Evolutionary conservation across 306 rosid species (phyloP), one percentile per base, ranked within the genome.

Genomic region (Abrus precatorius): DNA sequence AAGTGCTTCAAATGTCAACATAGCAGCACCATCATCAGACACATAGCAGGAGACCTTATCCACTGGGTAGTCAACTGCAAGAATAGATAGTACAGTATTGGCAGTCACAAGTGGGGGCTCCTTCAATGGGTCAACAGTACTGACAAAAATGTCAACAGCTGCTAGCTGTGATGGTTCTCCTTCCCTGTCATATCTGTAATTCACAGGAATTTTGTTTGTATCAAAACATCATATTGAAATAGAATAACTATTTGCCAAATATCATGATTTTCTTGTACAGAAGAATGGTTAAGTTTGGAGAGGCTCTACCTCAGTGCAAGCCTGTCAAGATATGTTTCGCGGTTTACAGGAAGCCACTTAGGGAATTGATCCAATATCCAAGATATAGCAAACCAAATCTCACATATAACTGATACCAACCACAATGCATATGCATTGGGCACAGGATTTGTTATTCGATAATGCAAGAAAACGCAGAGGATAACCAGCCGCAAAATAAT

Each of bases 101-200:
- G 99, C 98, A 74, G 99, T 95, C 73, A 95, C 98, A 76, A 95
- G 94, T 20, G 99, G 99, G 20, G 99, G 99, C 86, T 95, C 99
- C 87, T 95, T 95, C 77, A 91, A 83, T 27, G 99, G 99, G 73
- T 95, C 99, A 1, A 95, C 99, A 4, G 99, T 95, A 85, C 99
- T 95, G 82, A 95, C 99, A 80, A 95, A 95, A 61, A 95, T 91
- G 81, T 95, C 99, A 40, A 95, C 97, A 29, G 98, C 97, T 56
- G 99, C 97, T 67, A 95, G 87, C 60, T 91, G 97, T 36, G 99
- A 91, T 5, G 97, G 88, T 81, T 95, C 99, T 72, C 99, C 99
- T 84, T 93, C 99, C 60, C 85, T 89, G 66, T 95, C 99, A 87
- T 95, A 95, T 86, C 98, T 95, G 87, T 66, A 59, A 85, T n/a